Conservation (phyloP, 2,329 filamentous ascomycete species). For the Alternaria sp. region DNA sequence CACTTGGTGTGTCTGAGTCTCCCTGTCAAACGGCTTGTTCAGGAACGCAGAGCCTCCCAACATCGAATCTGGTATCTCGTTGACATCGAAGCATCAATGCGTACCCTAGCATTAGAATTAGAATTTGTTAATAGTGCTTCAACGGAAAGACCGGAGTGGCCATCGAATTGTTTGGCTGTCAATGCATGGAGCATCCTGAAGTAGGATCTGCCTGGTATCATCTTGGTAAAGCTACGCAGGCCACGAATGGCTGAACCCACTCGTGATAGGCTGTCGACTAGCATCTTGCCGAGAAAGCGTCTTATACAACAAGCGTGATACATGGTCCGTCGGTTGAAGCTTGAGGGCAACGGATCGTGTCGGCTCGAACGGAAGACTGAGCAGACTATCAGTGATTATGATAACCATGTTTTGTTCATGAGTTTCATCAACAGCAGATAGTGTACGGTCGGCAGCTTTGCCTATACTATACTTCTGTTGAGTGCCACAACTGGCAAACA, state of each 20-base stretch:
- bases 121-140: not conserved
- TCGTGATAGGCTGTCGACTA: slow-evolving; percentile 13
- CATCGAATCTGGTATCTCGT: slow-evolving; percentile 18
- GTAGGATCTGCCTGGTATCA: slow-evolving; percentile 5
- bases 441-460: not conserved
- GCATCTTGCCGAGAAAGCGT: slow-evolving; percentile 23
- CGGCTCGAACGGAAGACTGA: slow-evolving; percentile 32
- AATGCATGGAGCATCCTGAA: not conserved
- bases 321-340: slow-evolving; percentile 28
- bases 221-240: not conserved
- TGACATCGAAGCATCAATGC: slow-evolving; percentile 18
- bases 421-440: not conserved
- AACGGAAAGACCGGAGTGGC: not conserved
- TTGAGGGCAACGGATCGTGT: slow-evolving; percentile 24
- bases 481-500: slow-evolving; percentile 43
- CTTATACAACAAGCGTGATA: slow-evolving; percentile 27
- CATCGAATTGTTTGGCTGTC: not conserved
- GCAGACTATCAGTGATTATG: slow-evolving; percentile 38
- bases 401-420: slow-evolving; percentile 22
- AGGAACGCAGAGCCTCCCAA: slow-evolving; percentile 30
- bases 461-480: slow-evolving; percentile 42
- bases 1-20: not conserved
- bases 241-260: slow-evolving; percentile 14
- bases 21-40: slow-evolving; percentile 5
- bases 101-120: slow-evolving; percentile 8